Evolutionary conservation across 352 stramenopile genomes (phyloP), one percentile per base, ranked within the genome.

Genomic region (Plasmopara muralis): DNA sequence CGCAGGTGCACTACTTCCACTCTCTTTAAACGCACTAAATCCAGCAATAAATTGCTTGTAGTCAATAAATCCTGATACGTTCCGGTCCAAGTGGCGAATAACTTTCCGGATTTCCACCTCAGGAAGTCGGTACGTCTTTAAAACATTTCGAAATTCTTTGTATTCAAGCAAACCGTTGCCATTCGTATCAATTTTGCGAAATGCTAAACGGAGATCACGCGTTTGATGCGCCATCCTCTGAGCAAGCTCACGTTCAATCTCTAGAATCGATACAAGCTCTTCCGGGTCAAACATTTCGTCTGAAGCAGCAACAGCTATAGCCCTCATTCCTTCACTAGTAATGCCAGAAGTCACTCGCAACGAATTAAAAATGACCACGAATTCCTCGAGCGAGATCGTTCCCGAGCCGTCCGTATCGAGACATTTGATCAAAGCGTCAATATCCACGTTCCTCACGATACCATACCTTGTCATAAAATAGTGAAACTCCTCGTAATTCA

Each of bases 381-480:
- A 84, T 43, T 83, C 74, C 4, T 78, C 50, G 8, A 78, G 65
- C n/a, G 77, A 77, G 35, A 87, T 64, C 7, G 72, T 71, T 2
- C 72, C 75, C 0, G 74, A 85, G 14, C 28, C 55, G 30, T 89
- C 57, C 10, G 70, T 44, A 42, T 89, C 78, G 0, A 89, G 57
- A 3, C 70, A 46, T 20, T 57, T 52, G 16, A 84, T 72, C 12
- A 89, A 16, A 3, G 64, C 43, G 31, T 70, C 54, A 14, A 89
- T 86, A 52, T 87, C 78, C 4, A 71, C 62, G 8, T 75, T 62
- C 9, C 64, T 70, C 3, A 63, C 60, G 41, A 89, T 87, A 1
- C 78, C 78, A 43, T 87, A 87, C 10, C 76, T 70, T 50, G 80
- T 87, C 78, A 89, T 86, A 55, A 82, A 79, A 40, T 70, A 58